Evolutionary conservation across 768 basidiomycete species (phyloP).

Genomic region (Pleurotus eryngii): DNA sequence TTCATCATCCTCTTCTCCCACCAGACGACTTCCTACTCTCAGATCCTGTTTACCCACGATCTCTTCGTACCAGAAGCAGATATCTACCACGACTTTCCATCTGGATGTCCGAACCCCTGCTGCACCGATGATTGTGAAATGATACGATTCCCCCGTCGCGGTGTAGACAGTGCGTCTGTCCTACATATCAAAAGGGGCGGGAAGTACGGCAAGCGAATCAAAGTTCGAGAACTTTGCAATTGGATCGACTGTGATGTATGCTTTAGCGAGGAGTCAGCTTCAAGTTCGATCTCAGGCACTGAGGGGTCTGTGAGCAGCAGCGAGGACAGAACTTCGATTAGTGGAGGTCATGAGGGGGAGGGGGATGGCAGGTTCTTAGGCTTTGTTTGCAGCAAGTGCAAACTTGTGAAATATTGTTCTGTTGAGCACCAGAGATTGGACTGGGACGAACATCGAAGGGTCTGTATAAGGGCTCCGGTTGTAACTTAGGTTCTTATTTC

Average conservation of each 20-base stretch:
- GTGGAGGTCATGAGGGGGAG: slow-evolving; percentile 26
- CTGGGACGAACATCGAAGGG: slow-evolving; percentile 75
- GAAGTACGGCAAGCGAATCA: slow-evolving; percentile 45
- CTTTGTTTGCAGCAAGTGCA: slow-evolving; percentile 74
- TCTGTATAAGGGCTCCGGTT: slow-evolving; percentile 38
- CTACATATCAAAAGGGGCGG: slow-evolving; percentile 60
- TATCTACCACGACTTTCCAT: slow-evolving; percentile 75
- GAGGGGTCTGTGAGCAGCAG: slow-evolving; percentile 42
- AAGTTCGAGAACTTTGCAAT: slow-evolving; percentile 69
- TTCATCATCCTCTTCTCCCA: slow-evolving; percentile 79
- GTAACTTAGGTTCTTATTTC: too few species aligned
- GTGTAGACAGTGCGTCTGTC: slow-evolving; percentile 57
- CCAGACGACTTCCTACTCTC: slow-evolving; percentile 77
- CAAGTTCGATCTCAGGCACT: slow-evolving; percentile 28
- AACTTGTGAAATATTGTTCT: slow-evolving; percentile 75
- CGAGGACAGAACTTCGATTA: slow-evolving; percentile 17
- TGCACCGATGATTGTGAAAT: slow-evolving; percentile 82
- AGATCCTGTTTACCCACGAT: slow-evolving; percentile 74
- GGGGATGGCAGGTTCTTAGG: slow-evolving; percentile 34
- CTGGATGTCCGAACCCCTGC: slow-evolving; percentile 74
- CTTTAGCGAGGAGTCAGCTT: slow-evolving; percentile 45
- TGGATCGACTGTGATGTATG: slow-evolving; percentile 73
- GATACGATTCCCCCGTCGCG: slow-evolving; percentile 72
- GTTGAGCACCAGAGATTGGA: slow-evolving; percentile 71
- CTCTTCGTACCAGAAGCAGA: slow-evolving; percentile 69